phyloP scores from a whole-genome alignment of 2,329 filamentous ascomycete species.

The Hypoxylon sp. region DNA sequence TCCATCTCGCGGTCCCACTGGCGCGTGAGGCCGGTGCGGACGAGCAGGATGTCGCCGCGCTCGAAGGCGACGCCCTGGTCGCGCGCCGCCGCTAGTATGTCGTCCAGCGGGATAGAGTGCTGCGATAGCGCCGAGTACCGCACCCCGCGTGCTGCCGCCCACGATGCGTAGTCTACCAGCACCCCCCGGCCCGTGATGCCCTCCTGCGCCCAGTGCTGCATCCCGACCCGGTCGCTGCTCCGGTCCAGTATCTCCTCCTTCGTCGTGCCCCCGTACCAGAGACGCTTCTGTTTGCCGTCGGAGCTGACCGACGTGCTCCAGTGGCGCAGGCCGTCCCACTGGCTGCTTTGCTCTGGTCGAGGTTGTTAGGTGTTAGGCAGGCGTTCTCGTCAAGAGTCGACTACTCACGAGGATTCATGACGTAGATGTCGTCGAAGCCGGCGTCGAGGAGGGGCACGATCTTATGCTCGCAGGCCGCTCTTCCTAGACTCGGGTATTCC shows the following conservation, averaged over 20 bases:
- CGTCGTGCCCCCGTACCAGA: slow-evolving; percentile 58
- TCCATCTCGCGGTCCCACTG: slow-evolving; percentile 44
- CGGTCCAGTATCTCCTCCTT: slow-evolving; percentile 54
- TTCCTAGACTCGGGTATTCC: slow-evolving; percentile 61
- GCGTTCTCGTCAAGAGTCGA: too few relatives aligned
- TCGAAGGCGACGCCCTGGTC: slow-evolving; percentile 54
- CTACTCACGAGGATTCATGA: slow-evolving; percentile 56
- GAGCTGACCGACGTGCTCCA: slow-evolving; percentile 48
- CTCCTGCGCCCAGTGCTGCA: slow-evolving; percentile 57
- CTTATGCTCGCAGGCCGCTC: slow-evolving; percentile 58
- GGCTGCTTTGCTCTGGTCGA: slow-evolving; percentile 54
- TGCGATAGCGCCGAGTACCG: slow-evolving; percentile 51
- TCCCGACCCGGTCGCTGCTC: slow-evolving; percentile 54
- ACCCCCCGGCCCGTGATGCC: slow-evolving; percentile 54
- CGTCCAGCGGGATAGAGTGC: slow-evolving; percentile 46
- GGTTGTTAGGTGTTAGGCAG: neutral
- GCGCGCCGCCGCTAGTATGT: slow-evolving; percentile 47
- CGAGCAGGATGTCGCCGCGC: slow-evolving; percentile 61
- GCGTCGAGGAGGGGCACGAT: slow-evolving; percentile 58
- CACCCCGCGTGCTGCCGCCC: slow-evolving; percentile 51
- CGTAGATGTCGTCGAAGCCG: slow-evolving; percentile 59
- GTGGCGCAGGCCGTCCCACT: slow-evolving; percentile 61
- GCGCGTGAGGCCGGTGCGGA: slow-evolving; percentile 50
- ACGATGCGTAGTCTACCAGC: slow-evolving; percentile 58
- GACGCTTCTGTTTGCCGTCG: slow-evolving; percentile 40